phyloP scores from a whole-genome alignment of 306 rosid genomes.

The Gastrolobium bilobum region DNA sequence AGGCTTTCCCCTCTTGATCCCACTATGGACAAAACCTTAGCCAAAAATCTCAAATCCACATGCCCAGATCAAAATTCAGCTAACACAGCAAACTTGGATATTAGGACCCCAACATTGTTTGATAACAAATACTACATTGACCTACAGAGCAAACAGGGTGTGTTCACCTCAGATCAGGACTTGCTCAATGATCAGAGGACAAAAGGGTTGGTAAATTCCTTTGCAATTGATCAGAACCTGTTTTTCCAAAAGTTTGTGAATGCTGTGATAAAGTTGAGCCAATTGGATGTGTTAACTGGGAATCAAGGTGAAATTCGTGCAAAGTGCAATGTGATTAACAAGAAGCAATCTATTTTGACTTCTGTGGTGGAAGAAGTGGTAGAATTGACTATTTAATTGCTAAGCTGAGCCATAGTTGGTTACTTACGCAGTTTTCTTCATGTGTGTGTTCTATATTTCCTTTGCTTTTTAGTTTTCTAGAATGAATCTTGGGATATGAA shows the following conservation, averaged over 20 bases:
- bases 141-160: conserved; percentile 66
- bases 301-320: conserved; percentile 66
- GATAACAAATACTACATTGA: conserved; percentile 72
- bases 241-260: conserved; percentile 65
- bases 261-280: conserved; percentile 67
- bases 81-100: conserved; percentile 55
- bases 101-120: conserved; percentile 60
- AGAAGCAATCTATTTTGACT: conserved; percentile 12
- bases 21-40: conserved; percentile 60
- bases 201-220: conserved; percentile 55
- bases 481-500: too few species aligned
- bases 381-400: background rate
- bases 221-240: conserved; percentile 54
- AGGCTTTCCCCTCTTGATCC: conserved; percentile 69
- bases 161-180: conserved; percentile 78
- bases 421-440: background rate
- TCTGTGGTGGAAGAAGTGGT: conserved; percentile 49
- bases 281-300: conserved; percentile 64
- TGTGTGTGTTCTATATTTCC: background rate
- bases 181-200: conserved; percentile 50
- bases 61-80: conserved; percentile 46
- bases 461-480: too few species aligned
- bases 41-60: conserved; percentile 49
- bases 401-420: background rate
- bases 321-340: conserved; percentile 60